These are phyloP conservation scores for Poronia punctata DNA, from an alignment of 495 filamentous ascomycete species.

Conservation along the genomic window DNA sequence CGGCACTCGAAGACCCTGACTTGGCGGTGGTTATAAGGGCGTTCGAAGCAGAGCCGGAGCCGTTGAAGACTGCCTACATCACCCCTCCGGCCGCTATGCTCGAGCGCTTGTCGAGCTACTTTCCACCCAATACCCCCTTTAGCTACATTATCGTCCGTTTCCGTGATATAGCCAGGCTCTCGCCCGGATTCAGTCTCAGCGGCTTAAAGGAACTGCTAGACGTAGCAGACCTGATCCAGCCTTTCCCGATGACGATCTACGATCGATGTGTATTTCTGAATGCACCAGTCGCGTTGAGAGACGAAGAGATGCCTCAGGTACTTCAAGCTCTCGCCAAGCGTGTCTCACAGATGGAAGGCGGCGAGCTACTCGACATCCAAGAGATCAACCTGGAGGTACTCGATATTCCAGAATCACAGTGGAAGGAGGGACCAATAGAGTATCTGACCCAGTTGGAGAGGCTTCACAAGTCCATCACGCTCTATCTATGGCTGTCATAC, in stretches of 20 bases:
- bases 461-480: slow-evolving; percentile 72
- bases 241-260: slow-evolving; percentile 52
- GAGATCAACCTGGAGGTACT: slow-evolving; percentile 62
- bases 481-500: slow-evolving; percentile 82
- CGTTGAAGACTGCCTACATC: slow-evolving; percentile 68
- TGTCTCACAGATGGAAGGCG: slow-evolving; percentile 57
- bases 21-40: slow-evolving; percentile 53
- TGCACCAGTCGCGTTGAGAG: slow-evolving; percentile 49
- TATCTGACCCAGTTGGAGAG: slow-evolving; percentile 62
- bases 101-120: slow-evolving; percentile 67
- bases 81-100: slow-evolving; percentile 59
- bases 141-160: slow-evolving; percentile 68
- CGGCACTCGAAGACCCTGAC: slow-evolving; percentile 67
- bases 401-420: slow-evolving; percentile 33
- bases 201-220: slow-evolving; percentile 47
- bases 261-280: slow-evolving; percentile 73
- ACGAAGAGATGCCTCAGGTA: slow-evolving; percentile 29
- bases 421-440: slow-evolving; percentile 32
- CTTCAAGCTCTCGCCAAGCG: slow-evolving; percentile 56
- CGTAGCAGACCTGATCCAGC: slow-evolving; percentile 65
- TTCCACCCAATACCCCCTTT: slow-evolving; percentile 68
- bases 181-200: slow-evolving; percentile 68
- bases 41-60: slow-evolving; percentile 54
- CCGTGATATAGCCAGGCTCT: slow-evolving; percentile 53
- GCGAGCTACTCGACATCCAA: slow-evolving; percentile 57